Evolutionary conservation across 768 basidiomycete genomes (phyloP).

Genomic region (Auriscalpium orientale): DNA sequence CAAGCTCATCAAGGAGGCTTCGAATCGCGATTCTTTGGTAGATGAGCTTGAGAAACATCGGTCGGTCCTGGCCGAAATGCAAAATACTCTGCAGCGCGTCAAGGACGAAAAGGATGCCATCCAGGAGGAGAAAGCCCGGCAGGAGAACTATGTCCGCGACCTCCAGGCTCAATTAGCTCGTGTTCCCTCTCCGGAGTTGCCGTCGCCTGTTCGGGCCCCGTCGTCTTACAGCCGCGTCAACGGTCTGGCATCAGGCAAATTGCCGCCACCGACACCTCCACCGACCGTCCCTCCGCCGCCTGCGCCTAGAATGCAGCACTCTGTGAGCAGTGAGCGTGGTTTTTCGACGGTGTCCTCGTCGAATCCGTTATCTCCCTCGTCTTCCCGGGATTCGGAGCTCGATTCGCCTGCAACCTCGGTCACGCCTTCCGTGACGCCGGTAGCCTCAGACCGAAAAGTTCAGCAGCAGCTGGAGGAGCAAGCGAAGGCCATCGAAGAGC

Average conservation of each 20-base stretch:
- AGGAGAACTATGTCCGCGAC: conserved; percentile 67
- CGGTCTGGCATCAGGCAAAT: conserved; percentile 64
- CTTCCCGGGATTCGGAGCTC: conserved; percentile 57
- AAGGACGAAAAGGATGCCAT: conserved; percentile 79
- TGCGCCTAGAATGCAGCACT: conserved; percentile 47
- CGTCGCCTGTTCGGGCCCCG: conserved; percentile 43
- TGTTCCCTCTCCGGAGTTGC: conserved; percentile 33
- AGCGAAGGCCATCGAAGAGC: conserved; percentile 70
- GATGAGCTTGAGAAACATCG: conserved; percentile 75
- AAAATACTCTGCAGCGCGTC: conserved; percentile 67
- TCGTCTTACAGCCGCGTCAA: conserved; percentile 46
- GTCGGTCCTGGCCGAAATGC: conserved; percentile 65
- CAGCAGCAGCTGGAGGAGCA: conserved; percentile 61
- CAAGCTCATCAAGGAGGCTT: conserved; percentile 60
- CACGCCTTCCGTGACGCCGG: conserved; percentile 20
- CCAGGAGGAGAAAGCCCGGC: conserved; percentile 61
- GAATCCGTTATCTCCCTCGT: conserved; percentile 42
- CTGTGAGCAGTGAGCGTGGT: conserved; percentile 46
- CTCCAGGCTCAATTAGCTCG: conserved; percentile 63
- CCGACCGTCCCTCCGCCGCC: conserved; percentile 84
- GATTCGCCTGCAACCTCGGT: conserved; percentile 56
- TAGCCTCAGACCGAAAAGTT: conserved; percentile 48
- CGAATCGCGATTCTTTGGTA: conserved; percentile 65
- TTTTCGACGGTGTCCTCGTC: conserved; percentile 48
- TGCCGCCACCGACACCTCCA: conserved; percentile 83